A percentile compares a stretch with the other conserved stretches of the same genome.
phyloP scores from a whole-genome alignment of 2,329 filamentous ascomycete genomes.

The Cladophialophora chaetospira region DNA sequence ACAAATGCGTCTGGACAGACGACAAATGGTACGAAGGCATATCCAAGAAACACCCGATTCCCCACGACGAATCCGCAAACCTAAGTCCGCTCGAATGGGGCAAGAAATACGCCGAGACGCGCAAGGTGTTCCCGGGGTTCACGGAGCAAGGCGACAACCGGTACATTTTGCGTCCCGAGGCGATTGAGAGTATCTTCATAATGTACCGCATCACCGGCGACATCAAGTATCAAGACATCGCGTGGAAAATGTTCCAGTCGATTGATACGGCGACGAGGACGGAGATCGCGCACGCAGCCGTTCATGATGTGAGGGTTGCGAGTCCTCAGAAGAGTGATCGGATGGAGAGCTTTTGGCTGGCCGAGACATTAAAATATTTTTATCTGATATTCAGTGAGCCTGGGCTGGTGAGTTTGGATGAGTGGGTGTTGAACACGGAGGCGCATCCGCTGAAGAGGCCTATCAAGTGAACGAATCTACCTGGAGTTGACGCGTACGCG shows the following conservation, averaged over 20 bases:
- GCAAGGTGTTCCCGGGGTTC: constrained; percentile 57
- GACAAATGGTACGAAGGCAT: constrained; percentile 38
- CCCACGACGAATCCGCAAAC: constrained; percentile 3
- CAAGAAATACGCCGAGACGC: constrained; percentile 39
- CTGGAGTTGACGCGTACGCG: too few relatives aligned
- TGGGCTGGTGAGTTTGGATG: constrained; percentile 65
- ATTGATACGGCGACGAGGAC: constrained; percentile 49
- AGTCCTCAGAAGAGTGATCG: constrained; percentile 54
- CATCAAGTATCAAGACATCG: constrained; percentile 47
- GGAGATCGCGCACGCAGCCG: constrained; percentile 46
- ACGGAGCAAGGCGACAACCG: constrained; percentile 56
- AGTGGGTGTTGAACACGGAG: constrained; percentile 58
- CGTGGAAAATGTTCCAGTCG: constrained; percentile 54
- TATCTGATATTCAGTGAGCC: constrained; percentile 77
- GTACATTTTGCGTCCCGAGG: constrained; percentile 67
- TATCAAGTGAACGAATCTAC: constrained; percentile 7
- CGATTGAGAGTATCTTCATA: constrained; percentile 64
- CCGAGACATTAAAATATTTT: constrained; percentile 91
- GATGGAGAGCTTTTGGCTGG: constrained; percentile 90
- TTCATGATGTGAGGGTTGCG: constrained; percentile 42
- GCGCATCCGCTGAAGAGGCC: constrained; percentile 30
- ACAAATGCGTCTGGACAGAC: constrained; percentile 45
- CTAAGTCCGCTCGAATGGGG: constrained; percentile 36
- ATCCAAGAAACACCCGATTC: constrained; percentile 27
- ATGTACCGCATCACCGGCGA: constrained; percentile 63